Evolutionary conservation across 805 yeast genomes (phyloP), one percentile per base, ranked within the genome.

Genomic region (Cyberlindnera xylosilytica): DNA sequence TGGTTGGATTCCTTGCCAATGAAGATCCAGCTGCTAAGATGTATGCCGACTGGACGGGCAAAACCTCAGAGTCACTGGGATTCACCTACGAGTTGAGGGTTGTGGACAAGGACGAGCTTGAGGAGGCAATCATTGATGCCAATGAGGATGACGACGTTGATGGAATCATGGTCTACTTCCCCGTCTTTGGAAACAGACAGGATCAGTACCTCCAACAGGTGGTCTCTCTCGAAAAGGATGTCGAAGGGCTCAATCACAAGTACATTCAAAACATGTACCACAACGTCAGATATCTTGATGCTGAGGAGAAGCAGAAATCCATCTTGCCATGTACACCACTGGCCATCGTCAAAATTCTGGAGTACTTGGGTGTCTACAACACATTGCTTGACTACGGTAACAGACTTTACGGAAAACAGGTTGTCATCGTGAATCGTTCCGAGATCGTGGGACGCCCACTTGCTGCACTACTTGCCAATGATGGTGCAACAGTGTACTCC

Each of bases 361-460:
- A 93, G 62, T 87, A 82, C 60, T 69, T 93, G 55, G 89, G 93
- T 11, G 85, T 88, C 6, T 93, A 93, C 72, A 93, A 91, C 66
- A 66, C 76, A 34, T 65, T 90, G 18, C 64, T 93, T 45, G 84
- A 86, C 20, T 85, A 89, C 58, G 99, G 99, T 5, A 89, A 93
- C 69, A 74, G 97, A 49, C 72, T 93, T 18, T 93, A 87, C 56
- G 99, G 99, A 34, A 90, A 89, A 65, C 91, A 93, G 39, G 74
- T 91, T 42, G 81, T 95, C 37, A 81, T 93, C 34, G 90, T 93
- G 39, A 93, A 93, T 66, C 74, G 99, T 58, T 86, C 96, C 11
- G 99, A 93, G 65, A 91, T 93, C 57, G 99, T 93, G 18, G 99
- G 99, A 11, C 79, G 99, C 54, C 99, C 99, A 1, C 69, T 93